Conservation (phyloP, 768 basidiomycete genomes). For the Agrocybe pediades region DNA sequence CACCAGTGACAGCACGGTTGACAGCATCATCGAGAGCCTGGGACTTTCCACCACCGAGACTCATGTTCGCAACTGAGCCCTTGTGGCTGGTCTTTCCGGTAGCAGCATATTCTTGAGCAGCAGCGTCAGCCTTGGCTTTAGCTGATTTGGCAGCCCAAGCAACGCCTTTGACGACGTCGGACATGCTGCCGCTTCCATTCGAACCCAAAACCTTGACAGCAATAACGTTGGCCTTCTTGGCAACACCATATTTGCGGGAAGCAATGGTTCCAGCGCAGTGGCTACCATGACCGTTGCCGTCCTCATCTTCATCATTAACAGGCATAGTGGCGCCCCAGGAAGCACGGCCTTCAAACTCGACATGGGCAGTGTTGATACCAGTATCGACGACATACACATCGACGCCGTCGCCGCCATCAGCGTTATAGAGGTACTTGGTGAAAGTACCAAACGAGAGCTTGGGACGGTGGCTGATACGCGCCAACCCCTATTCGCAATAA, state of each 20-base stretch:
- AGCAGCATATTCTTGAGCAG: conserved; percentile 62
- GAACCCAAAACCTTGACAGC: conserved; percentile 95
- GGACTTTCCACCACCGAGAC: conserved; percentile 94
- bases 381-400: conserved; percentile 90
- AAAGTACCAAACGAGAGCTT: conserved; percentile 82
- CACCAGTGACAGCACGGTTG: conserved; percentile 77
- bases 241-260: conserved; percentile 92
- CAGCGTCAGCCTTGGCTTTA: conserved; percentile 54
- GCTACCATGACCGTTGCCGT: conserved; percentile 94
- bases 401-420: conserved; percentile 84
- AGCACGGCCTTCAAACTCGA: conserved; percentile 88
- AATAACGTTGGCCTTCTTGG: conserved; percentile 87
- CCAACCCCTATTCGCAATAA: conserved; percentile 83
- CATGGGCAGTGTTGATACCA: conserved; percentile 85
- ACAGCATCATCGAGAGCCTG: conserved; percentile 82
- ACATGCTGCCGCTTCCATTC: conserved; percentile 93
- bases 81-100: conserved; percentile 86
- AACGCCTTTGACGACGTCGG: conserved; percentile 90
- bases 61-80: conserved; percentile 97
- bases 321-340: conserved; percentile 95
- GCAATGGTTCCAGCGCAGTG: conserved; percentile 97
- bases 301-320: conserved; percentile 77
- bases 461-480: conserved; percentile 87
- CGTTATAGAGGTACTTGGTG: conserved; percentile 75
- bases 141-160: conserved; percentile 69